phyloP scores from a whole-genome alignment of 140 eudicot genomes.

The Erigeron philadelphicus region DNA sequence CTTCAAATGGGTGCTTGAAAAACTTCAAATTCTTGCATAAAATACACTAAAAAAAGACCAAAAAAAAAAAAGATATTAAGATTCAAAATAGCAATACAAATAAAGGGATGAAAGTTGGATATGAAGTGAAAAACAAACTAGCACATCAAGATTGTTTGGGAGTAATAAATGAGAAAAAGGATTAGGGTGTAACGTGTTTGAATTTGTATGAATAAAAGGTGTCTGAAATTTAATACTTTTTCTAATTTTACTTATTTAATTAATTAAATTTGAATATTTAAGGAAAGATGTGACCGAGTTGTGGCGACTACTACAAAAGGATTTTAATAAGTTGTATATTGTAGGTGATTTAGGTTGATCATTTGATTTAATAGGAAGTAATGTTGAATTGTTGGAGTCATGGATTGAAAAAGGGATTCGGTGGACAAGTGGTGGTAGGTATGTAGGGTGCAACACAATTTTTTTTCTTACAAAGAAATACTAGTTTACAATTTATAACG shows the following conservation, averaged over 20 bases:
- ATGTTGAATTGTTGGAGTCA: constrained; percentile 21
- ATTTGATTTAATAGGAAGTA: neutral
- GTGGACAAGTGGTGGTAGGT: constrained; percentile 27
- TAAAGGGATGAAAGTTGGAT: too few relatives aligned
- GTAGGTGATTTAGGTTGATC: constrained; percentile 10
- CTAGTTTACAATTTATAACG: neutral
- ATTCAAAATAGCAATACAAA: too few relatives aligned
- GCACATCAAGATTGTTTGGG: constrained; percentile 3
- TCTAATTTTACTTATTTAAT: neutral
- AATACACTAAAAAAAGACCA: too few relatives aligned
- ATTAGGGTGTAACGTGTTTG: constrained; percentile 25
- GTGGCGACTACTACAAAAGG: neutral
- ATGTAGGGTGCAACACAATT: constrained; percentile 3
- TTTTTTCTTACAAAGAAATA: neutral
- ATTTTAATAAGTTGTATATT: neutral
- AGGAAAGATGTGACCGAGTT: constrained; percentile 11
- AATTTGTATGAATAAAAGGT: constrained; percentile 13
- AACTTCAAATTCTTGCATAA: too few relatives aligned
- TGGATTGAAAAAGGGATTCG: constrained; percentile 20
- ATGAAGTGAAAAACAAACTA: neutral
- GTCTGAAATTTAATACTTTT: constrained; percentile 3
- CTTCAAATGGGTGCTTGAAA: too few relatives aligned
- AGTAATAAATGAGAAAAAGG: neutral
- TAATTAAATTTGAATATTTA: neutral
- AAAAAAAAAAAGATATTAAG: too few relatives aligned